Conservation (phyloP, 1,284 basidiomycete species). For the Spongiforma sp. region DNA sequence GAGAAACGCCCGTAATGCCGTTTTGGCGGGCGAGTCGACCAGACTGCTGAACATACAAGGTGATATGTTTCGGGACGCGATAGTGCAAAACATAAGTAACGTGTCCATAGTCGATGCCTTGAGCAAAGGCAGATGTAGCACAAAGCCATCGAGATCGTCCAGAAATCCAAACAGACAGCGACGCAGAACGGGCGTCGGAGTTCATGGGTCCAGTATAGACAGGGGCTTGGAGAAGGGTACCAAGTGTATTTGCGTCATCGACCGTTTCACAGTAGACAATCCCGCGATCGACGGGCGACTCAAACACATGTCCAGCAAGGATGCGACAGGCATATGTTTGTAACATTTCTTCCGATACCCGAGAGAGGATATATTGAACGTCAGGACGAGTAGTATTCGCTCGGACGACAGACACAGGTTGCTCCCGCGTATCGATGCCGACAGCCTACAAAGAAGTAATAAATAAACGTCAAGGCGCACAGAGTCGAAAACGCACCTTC, state of each 20-base stretch:
- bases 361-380: background rate
- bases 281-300: background rate
- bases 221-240: background rate
- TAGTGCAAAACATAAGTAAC: constrained; percentile 13
- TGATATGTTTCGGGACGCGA: constrained; percentile 7
- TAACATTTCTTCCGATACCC: background rate
- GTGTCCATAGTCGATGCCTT: constrained; percentile 13
- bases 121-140: constrained; percentile 6
- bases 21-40: background rate
- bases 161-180: background rate
- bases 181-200: background rate
- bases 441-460: background rate
- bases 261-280: constrained; percentile 7
- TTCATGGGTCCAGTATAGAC: constrained; percentile 7
- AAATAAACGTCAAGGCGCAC: background rate
- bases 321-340: background rate
- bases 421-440: background rate
- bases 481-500: background rate
- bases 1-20: background rate
- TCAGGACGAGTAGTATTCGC: background rate
- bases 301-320: background rate
- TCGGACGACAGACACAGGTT: background rate
- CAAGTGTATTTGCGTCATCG: background rate
- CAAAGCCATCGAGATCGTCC: constrained; percentile 7
- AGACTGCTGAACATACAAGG: constrained; percentile 12